Percentiles rank a stretch among this genome's conserved stretches.
phyloP scores from a whole-genome alignment of 2,329 filamentous ascomycete species.

The Kalmusia sp. region DNA sequence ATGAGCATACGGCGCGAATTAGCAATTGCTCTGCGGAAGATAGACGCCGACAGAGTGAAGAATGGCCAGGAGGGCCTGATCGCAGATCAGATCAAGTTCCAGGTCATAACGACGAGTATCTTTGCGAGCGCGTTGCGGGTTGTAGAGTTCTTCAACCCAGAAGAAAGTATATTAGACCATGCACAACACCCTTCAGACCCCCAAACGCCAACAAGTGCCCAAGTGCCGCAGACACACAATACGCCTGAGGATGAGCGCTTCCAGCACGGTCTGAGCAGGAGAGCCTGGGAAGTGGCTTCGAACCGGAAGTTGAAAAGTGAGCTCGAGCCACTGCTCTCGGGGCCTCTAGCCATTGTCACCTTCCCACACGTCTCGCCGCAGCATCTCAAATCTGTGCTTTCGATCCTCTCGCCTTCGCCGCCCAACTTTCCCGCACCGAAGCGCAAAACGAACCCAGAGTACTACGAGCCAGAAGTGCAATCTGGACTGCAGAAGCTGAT shows the following conservation, averaged over 20 bases:
- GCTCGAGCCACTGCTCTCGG: slow-evolving; percentile 78
- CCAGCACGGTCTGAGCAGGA: slow-evolving; percentile 66
- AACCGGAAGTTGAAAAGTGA: slow-evolving; percentile 62
- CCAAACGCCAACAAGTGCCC: slow-evolving; percentile 40
- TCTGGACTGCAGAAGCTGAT: slow-evolving; percentile 85
- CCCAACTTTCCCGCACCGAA: slow-evolving; percentile 79
- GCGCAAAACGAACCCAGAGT: slow-evolving; percentile 77
- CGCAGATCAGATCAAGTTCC: slow-evolving; percentile 72
- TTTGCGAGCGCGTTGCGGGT: slow-evolving; percentile 85
- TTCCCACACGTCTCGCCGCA: slow-evolving; percentile 84
- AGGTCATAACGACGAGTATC: slow-evolving; percentile 88
- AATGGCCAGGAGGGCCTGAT: slow-evolving; percentile 54
- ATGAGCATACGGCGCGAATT: slow-evolving; percentile 75
- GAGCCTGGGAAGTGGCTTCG: slow-evolving; percentile 59
- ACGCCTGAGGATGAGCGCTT: slow-evolving; percentile 58
- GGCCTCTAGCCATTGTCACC: slow-evolving; percentile 79
- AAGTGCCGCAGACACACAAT: slow-evolving; percentile 38
- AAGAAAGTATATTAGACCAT: slow-evolving; percentile 24
- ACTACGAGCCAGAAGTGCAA: slow-evolving; percentile 81
- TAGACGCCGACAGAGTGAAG: slow-evolving; percentile 75
- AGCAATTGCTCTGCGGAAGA: slow-evolving; percentile 64
- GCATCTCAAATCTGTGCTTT: slow-evolving; percentile 82
- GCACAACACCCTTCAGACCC: slow-evolving; percentile 40
- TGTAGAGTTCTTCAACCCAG: slow-evolving; percentile 75
- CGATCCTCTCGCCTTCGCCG: slow-evolving; percentile 72